Evolutionary conservation across 805 yeast genomes (phyloP).

Genomic region (Yamadazyma phyllophila): DNA sequence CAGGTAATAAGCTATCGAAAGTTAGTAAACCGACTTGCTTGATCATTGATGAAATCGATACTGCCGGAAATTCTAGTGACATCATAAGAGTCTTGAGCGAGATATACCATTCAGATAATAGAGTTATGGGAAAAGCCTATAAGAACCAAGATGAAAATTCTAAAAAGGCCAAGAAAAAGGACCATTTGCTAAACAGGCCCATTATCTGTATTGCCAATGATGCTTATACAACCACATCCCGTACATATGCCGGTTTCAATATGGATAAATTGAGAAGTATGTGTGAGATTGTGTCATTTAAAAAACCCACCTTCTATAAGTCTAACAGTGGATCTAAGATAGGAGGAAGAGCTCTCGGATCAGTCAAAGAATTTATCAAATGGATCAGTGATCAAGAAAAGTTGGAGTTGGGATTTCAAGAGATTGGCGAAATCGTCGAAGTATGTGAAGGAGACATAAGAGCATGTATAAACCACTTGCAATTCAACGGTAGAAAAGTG

Average conservation of each 20-base stretch:
- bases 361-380: conserved; percentile 41
- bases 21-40: conserved; percentile 66
- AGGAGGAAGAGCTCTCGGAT: conserved; percentile 33
- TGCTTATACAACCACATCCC: conserved; percentile 50
- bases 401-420: conserved; percentile 45
- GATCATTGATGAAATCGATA: conserved; percentile 85
- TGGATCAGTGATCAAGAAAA: conserved; percentile 55
- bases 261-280: conserved; percentile 71
- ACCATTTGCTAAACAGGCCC: conserved; percentile 64
- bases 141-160: conserved; percentile 4
- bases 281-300: conserved; percentile 70
- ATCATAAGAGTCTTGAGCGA: conserved; percentile 53
- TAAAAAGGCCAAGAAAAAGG: conserved; percentile 21
- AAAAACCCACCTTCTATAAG: conserved; percentile 51
- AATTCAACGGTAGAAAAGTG: conserved; percentile 47
- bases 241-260: conserved; percentile 42
- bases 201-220: conserved; percentile 93
- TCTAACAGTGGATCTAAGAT: conserved; percentile 42
- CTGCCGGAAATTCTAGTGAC: conserved; percentile 34
- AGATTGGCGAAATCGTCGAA: conserved; percentile 63
- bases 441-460: conserved; percentile 80
- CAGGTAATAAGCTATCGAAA: conserved; percentile 32
- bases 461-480: conserved; percentile 79
- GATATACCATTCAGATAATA: conserved; percentile 54
- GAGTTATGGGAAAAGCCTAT: conserved; percentile 34